phyloP scores from a whole-genome alignment of 2,329 filamentous ascomycete genomes.

The Fusarium fracticaudum region DNA sequence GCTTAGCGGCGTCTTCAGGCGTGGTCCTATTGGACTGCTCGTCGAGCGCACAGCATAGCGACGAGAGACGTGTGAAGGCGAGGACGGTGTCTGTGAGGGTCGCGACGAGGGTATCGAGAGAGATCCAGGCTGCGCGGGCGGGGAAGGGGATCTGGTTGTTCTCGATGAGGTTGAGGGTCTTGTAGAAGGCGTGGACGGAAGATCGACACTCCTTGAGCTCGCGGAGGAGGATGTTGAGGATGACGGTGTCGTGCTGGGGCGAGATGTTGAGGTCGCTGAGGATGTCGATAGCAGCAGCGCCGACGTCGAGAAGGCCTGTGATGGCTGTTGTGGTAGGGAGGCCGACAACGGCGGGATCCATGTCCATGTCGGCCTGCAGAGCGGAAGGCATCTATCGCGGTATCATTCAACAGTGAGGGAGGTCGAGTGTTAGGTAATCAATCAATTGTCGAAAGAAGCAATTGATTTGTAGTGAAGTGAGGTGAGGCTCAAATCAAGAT shows the following conservation, averaged over 20 bases:
- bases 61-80: constrained; percentile 48
- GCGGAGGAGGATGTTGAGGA: constrained; percentile 46
- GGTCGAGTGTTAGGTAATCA: constrained; percentile 3
- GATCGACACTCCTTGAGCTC: constrained; percentile 52
- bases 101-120: constrained; percentile 47
- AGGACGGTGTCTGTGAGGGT: constrained; percentile 50
- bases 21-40: constrained; percentile 30
- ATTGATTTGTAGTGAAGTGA: not conserved
- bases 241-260: constrained; percentile 39
- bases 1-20: constrained; percentile 25
- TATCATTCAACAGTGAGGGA: constrained; percentile 16
- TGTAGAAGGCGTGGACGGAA: constrained; percentile 50
- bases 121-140: constrained; percentile 50
- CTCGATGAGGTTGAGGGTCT: constrained; percentile 48
- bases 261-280: constrained; percentile 49
- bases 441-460: not conserved
- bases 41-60: constrained; percentile 43
- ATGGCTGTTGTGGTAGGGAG: constrained; percentile 51
- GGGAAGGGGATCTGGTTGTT: constrained; percentile 48
- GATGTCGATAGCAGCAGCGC: constrained; percentile 47
- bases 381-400: constrained; percentile 33
- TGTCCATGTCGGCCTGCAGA: constrained; percentile 39
- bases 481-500: not conserved
- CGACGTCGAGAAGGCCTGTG: constrained; percentile 50
- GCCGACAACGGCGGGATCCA: constrained; percentile 35